phyloP scores from a whole-genome alignment of 23 red algal species.

The Gracilariopsis chorda region DNA sequence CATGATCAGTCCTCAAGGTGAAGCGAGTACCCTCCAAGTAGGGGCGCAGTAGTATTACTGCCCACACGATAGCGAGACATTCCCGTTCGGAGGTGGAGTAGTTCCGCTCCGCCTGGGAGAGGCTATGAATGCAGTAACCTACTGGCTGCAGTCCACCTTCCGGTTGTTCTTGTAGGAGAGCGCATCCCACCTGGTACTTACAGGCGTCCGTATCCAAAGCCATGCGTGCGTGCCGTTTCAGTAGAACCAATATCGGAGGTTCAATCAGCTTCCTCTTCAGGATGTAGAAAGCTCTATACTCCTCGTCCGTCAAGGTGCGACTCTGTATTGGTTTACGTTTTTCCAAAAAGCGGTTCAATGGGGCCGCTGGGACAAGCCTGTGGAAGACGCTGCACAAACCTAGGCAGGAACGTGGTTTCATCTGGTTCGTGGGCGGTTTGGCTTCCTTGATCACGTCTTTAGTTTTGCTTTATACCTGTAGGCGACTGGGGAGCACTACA shows the following conservation, averaged over 20 bases:
- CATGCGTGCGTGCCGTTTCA: not conserved
- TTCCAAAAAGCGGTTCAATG: not conserved
- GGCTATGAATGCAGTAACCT: not conserved
- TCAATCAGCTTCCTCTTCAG: not conserved
- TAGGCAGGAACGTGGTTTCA: not conserved
- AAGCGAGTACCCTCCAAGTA: constrained; percentile 20
- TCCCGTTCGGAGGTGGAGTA: not conserved
- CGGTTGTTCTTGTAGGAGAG: not conserved
- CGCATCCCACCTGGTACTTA: not conserved
- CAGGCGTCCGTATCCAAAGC: not conserved
- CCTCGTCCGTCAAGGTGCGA: not conserved
- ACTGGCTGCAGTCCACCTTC: not conserved
- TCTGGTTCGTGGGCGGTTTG: not conserved
- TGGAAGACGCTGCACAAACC: not conserved
- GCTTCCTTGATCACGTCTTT: not conserved
- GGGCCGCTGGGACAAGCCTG: not conserved
- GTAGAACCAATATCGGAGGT: not conserved
- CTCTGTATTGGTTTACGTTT: not conserved
- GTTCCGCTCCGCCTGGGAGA: not conserved
- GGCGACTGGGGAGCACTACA: not conserved
- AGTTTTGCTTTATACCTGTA: not conserved
- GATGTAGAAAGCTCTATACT: not conserved
- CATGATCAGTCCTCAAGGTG: constrained; percentile 22
- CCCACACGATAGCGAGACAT: not conserved
- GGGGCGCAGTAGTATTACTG: not conserved